Evolutionary conservation across 2,329 filamentous ascomycete genomes (phyloP).

Genomic region (Bipolaris gigantea): DNA sequence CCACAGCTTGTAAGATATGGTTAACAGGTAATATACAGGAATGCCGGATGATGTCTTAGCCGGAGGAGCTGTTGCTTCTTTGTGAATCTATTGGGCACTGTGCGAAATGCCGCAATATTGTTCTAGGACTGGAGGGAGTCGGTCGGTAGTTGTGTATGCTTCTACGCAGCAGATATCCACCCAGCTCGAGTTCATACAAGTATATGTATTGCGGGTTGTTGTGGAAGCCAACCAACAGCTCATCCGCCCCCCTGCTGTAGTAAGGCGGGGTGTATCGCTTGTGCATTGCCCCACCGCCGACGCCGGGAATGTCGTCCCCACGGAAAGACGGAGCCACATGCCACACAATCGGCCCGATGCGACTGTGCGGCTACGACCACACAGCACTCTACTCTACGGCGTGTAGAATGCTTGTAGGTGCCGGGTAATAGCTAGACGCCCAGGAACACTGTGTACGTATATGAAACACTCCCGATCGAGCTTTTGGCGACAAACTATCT

Average conservation of each 20-base stretch:
- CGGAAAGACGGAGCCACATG: no score
- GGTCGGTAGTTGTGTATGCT: neutral
- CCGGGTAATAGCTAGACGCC: no score
- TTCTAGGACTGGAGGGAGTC: neutral
- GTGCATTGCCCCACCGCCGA: conserved; percentile 7
- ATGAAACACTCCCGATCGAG: no score
- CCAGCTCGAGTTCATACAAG: neutral
- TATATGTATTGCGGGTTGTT: neutral
- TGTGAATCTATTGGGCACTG: neutral
- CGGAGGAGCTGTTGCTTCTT: neutral
- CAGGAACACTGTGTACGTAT: no score
- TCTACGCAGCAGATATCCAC: neutral
- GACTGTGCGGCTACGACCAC: no score
- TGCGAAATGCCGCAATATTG: neutral
- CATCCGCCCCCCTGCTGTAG: conserved; percentile 1
- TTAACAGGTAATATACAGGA: neutral
- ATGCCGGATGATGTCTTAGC: conserved; percentile 10
- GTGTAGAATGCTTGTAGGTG: no score
- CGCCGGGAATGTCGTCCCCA: neutral
- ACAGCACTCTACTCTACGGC: no score
- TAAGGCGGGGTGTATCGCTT: conserved; percentile 7
- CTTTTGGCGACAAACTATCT: no score
- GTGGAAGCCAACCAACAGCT: neutral
- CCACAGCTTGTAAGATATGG: conserved; percentile 3
- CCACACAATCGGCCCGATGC: no score